Conservation (phyloP, 1,284 basidiomycete species). For the Amylostereum chailletii region DNA sequence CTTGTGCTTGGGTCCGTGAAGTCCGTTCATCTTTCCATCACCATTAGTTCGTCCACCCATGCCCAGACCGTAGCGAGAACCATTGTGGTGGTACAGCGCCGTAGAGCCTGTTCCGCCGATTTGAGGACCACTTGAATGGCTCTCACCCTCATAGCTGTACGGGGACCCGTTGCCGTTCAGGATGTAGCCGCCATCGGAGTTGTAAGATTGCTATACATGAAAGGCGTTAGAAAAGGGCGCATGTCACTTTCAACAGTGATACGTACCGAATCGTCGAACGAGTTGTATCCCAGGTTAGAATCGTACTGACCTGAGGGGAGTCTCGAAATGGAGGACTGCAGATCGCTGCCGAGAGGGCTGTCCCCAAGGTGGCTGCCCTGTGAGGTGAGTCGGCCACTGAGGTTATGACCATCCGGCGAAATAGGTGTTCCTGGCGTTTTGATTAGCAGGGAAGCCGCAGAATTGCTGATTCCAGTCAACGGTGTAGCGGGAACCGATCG, state of each 20-base stretch:
- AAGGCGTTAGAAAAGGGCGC: not conserved
- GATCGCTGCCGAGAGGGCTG: constrained; percentile 36
- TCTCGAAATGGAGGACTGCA: constrained; percentile 64
- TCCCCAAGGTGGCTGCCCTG: constrained; percentile 43
- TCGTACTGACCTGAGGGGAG: constrained; percentile 55
- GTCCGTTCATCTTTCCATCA: constrained; percentile 77
- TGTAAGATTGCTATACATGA: constrained; percentile 35
- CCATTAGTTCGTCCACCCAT: constrained; percentile 39
- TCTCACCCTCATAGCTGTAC: constrained; percentile 53
- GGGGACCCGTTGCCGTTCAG: constrained; percentile 36
- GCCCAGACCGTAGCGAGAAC: constrained; percentile 66
- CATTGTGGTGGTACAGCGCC: constrained; percentile 73
- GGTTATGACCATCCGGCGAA: constrained; percentile 46
- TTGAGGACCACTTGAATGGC: constrained; percentile 26
- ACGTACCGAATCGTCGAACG: too few relatives aligned
- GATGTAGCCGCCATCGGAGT: constrained; percentile 51
- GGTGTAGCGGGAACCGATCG: constrained; percentile 75
- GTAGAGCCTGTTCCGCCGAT: constrained; percentile 61
- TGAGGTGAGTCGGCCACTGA: constrained; percentile 52
- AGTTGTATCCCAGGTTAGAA: constrained; percentile 13
- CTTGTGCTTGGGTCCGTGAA: constrained; percentile 90
- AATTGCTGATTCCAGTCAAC: constrained; percentile 41
- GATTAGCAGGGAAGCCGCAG: constrained; percentile 35
- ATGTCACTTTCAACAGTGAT: too few relatives aligned
- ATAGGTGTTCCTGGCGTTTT: constrained; percentile 66